A percentile compares a stretch with the other conserved stretches of the same genome.
Evolutionary conservation across 2,329 filamentous ascomycete species (phyloP).

Genomic region (Penicillium verrucosum): DNA sequence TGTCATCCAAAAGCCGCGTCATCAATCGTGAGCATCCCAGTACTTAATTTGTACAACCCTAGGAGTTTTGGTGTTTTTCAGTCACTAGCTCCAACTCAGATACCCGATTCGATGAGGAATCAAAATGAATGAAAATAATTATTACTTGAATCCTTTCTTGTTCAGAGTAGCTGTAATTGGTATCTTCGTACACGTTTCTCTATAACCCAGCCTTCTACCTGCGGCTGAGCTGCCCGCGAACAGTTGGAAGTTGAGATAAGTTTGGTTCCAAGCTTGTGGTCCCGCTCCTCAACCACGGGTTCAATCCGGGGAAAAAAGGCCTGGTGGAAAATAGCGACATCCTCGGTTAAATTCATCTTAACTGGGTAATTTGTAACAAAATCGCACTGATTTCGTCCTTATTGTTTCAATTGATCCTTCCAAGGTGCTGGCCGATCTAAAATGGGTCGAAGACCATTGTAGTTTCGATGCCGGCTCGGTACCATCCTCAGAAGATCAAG

Average conservation of each 20-base stretch:
- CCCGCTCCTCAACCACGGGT: background rate
- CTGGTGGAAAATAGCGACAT: background rate
- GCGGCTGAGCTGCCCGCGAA: background rate
- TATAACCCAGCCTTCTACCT: background rate
- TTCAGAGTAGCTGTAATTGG: background rate
- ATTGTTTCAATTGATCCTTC: background rate
- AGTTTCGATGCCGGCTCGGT: background rate
- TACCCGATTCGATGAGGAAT: conserved; percentile 12
- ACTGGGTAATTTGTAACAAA: background rate
- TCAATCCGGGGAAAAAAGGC: background rate
- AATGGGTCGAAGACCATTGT: conserved; percentile 8
- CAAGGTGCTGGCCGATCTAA: conserved; percentile 3
- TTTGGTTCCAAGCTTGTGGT: background rate
- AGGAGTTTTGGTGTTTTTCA: background rate
- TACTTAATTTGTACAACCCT: background rate
- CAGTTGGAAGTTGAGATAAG: background rate
- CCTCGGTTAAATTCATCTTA: background rate
- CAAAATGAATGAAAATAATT: conserved; percentile 5
- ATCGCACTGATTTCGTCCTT: background rate
- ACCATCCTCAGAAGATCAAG: conserved; percentile 8
- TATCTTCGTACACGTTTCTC: background rate
- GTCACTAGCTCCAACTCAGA: conserved; percentile 4
- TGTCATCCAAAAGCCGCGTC: background rate
- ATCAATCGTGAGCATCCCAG: conserved; percentile 2
- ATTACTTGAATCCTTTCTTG: background rate